Conservation (phyloP, 164 flowering plant genomes). For the Stephania cephalantha region DNA sequence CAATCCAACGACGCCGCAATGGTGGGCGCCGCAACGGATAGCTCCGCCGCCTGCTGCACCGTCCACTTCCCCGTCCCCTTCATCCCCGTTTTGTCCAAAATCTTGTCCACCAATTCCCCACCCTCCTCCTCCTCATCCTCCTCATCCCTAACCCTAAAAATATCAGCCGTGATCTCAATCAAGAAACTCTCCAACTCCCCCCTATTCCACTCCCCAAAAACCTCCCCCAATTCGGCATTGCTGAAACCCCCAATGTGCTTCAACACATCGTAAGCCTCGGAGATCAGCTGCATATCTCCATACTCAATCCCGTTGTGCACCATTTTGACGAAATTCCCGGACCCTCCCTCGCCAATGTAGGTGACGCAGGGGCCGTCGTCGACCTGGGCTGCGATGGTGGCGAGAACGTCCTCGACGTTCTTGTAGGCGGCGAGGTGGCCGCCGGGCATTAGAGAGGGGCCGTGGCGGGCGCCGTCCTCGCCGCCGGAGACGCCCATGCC, state of each 20-base stretch:
- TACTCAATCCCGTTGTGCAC: constrained; percentile 23
- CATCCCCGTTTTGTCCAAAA: constrained; percentile 25
- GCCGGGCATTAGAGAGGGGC: constrained; percentile 21
- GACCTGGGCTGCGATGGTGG: constrained; percentile 20
- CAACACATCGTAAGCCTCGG: constrained; percentile 21
- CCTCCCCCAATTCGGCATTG: constrained; percentile 14
- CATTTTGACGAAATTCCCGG: constrained; percentile 22
- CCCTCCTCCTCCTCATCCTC: constrained; percentile 12
- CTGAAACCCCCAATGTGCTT: constrained; percentile 16
- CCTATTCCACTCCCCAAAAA: constrained; percentile 22
- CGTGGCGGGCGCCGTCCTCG: constrained; percentile 20
- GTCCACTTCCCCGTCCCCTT: constrained; percentile 26
- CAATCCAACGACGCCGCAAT: constrained; percentile 26
- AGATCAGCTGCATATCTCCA: constrained; percentile 22
- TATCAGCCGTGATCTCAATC: constrained; percentile 23
- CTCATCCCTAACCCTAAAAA: constrained; percentile 21
- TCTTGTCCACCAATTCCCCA: constrained; percentile 22
- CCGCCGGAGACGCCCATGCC: constrained; percentile 28
- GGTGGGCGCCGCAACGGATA: constrained; percentile 25
- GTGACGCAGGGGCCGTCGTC: constrained; percentile 24
- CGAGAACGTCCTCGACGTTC: constrained; percentile 16
- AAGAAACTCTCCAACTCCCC: constrained; percentile 24
- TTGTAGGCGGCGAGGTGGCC: constrained; percentile 13
- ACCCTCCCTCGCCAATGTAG: constrained; percentile 18
- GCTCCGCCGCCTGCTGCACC: constrained; percentile 26